These are phyloP conservation scores for Zygoascus bituminiphila DNA, from an alignment of 805 yeast species.

Conservation along the genomic window DNA sequence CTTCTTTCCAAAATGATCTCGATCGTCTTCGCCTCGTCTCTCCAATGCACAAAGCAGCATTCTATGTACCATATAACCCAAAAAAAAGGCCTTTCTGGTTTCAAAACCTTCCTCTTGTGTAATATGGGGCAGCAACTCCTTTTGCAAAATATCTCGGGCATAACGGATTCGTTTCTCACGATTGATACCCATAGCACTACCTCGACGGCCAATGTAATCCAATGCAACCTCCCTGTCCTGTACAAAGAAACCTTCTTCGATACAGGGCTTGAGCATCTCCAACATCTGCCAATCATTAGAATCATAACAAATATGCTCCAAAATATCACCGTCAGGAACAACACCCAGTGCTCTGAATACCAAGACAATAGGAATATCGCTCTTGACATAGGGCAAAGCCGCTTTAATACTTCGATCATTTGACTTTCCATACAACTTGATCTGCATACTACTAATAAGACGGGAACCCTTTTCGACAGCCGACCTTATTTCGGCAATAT, in stretches of 20 bases:
- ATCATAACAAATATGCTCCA: conserved; percentile 97
- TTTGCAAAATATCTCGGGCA: conserved; percentile 92
- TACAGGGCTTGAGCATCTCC: conserved; percentile 98
- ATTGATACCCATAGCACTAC: conserved; percentile 91
- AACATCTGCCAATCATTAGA: conserved; percentile 99
- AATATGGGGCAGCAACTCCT: conserved; percentile 93
- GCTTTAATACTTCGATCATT: conserved; percentile 85
- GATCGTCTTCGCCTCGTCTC: conserved; percentile 96
- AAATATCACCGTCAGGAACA: conserved; percentile 97
- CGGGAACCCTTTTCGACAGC: conserved; percentile 97
- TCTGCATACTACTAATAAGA: conserved; percentile 86
- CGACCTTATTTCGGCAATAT: conserved; percentile 91
- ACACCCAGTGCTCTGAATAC: conserved; percentile 97
- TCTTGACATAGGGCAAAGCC: conserved; percentile 90
- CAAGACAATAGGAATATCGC: conserved; percentile 93
- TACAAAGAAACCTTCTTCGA: conserved; percentile 96
- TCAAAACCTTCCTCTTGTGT: conserved; percentile 97
- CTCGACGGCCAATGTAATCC: conserved; percentile 97
- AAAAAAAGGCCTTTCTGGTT: conserved; percentile 90
- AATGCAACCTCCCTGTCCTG: conserved; percentile 97
- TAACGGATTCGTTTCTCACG: conserved; percentile 97
- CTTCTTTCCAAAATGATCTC: conserved; percentile 99
- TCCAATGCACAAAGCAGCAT: conserved; percentile 90
- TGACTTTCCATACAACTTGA: conserved; percentile 74
- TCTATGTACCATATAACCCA: conserved; percentile 97